Conservation (phyloP, 1,139 yeast species). For the Geotrichum aggregatum region DNA sequence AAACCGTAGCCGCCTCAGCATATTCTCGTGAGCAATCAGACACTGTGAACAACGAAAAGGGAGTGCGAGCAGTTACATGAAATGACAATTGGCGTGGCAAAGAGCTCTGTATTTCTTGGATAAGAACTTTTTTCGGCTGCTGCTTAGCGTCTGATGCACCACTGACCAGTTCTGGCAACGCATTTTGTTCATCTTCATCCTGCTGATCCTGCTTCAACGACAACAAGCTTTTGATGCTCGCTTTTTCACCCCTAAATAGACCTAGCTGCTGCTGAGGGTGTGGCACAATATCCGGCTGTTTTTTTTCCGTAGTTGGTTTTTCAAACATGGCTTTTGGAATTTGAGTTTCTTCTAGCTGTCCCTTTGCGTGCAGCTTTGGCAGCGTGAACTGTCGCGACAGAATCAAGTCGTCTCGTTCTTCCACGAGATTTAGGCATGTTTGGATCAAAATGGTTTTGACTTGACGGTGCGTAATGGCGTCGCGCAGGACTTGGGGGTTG, state of each 20-base stretch:
- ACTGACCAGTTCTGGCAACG: background rate
- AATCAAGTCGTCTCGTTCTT: constrained; percentile 28
- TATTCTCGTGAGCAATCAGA: constrained; percentile 10
- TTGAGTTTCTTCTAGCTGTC: constrained; percentile 29
- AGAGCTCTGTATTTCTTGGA: constrained; percentile 18
- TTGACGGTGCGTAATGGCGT: constrained; percentile 54
- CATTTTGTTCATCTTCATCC: background rate
- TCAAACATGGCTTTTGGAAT: constrained; percentile 20
- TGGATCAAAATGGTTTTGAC: constrained; percentile 61
- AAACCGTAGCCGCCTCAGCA: constrained; percentile 5
- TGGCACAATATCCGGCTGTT: background rate
- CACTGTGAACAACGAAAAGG: constrained; percentile 5
- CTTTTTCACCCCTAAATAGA: background rate
- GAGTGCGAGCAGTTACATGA: background rate
- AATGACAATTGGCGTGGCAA: no score
- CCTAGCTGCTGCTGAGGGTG: background rate
- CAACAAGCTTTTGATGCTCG: constrained; percentile 3
- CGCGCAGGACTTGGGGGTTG: constrained; percentile 35
- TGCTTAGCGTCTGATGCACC: no score
- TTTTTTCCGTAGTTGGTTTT: constrained; percentile 5
- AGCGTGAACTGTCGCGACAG: constrained; percentile 29
- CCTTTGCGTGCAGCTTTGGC: constrained; percentile 36
- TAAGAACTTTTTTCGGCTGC: constrained; percentile 3
- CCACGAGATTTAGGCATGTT: constrained; percentile 38
- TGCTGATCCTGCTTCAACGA: constrained; percentile 16